Base-by-base conservation (phyloP, 2,329 filamentous ascomycete genomes). In the Fusarium sp. region DNA sequence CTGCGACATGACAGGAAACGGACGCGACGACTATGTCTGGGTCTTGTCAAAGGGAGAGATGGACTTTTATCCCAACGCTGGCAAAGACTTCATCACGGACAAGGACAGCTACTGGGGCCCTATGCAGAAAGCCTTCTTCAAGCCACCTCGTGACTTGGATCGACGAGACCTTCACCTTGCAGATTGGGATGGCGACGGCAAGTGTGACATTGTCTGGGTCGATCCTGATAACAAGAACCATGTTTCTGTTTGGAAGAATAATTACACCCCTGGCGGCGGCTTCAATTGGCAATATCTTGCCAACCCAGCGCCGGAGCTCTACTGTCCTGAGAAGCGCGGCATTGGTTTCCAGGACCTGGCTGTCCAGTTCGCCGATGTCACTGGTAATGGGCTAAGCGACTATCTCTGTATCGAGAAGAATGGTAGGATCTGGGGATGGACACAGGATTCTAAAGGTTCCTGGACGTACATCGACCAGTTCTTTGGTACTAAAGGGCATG, bases 181-280 rank as follows among this genome's bases (percentile, higher is more conserved):
- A 4, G 81, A 83, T 65, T 83, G 79, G 79, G 77, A 84, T 52
- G 79, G 77, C 15, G 81, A 83, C 65, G 81, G 81, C 4, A 45
- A 47, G 1, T 67, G 58, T 13, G 67, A 67, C 14, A 64, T 70
- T 10, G 49, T 46, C 1, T 64, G 54, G 47, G 44, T 54, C 4
- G 54, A 64, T 29, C 65, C 56, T 1, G 18, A 60, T 13, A 65
- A 60, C 20, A 53, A 57, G 33, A 61, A 61, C 18, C 46, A 50
- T 10, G 60, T 68, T 3, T 54, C 53, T 1, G 65, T 68, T 18
- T 68, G 59, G 60, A 8, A 64, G 15, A 68, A 68, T 42, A 64
- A 64, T 12, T 54, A 44, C 17, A 52, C 42, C 6, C 53, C 44
- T 29, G 52, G 46, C 0, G 54, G 54, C n/a, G 35, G 22, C 14